Base-by-base conservation (phyloP, 768 basidiomycete species). In the Flagelloscypha sp. region DNA sequence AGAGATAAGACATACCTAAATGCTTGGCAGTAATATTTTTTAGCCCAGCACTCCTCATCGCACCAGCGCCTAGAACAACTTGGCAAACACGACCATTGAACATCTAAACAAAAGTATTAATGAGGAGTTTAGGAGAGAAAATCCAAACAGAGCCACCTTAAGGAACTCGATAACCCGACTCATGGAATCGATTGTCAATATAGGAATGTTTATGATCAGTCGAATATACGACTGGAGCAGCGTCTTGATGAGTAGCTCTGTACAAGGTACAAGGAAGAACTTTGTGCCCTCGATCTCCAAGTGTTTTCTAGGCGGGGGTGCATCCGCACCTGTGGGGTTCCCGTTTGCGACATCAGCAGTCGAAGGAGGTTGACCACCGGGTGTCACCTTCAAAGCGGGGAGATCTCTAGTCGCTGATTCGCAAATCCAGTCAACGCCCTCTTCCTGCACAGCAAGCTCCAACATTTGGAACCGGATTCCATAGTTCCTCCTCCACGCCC, bases 11-110 rank as follows among this genome's bases (percentile, higher is more conserved):
- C 74, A 42, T 44, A 87, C 90, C 92, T 16, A 99, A 70, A 65
- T 99, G 94, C 57, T 90, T 95, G 25, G 95, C 95, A 0, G 95
- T 97, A 53, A 99, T 99, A 54, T 98, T 94, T 61, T 88, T 97
- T 49, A 99, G 61, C 5, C 95, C 95, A 13, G 95, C 95, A 12
- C 88, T 92, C 27, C 92, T 72, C 93, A 98, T 97, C n/a, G 95
- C 95, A 10, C 95, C 95, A 7, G 95, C 95, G 3, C 95, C 95
- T 7, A 99, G 68, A 1, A 99, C 95, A 29, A 98, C 93, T 55
- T 98, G 95, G 58, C 95, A 99, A 2, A 90, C 94, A 47, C 95
- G 68, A 20, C 94, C 98, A 56, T 99, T 99, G 67, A 94, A 98
- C 18, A n/a, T n/a, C n/a, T n/a, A n/a, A n/a, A n/a, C n/a, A n/a